Base-by-base conservation (phyloP, 2,329 filamentous ascomycete species). In the Fusarium caatingaense region DNA sequence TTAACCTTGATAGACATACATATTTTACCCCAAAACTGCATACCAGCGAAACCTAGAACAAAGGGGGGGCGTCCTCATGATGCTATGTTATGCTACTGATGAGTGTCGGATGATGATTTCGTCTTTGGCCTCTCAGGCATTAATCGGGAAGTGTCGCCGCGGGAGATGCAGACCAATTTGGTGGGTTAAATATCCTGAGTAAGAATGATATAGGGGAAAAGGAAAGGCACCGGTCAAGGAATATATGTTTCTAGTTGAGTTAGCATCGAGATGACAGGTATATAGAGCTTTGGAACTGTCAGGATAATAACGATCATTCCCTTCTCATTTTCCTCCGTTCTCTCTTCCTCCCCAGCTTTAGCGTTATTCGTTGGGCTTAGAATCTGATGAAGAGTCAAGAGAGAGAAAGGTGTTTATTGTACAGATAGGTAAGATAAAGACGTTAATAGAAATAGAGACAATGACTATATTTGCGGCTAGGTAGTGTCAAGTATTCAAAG, bases 361-460 rank as follows among this genome's bases (percentile, higher is more conserved):
- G 9, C 9, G 9, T 6, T 16, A 37, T 37, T 18, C 9, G 0
- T 1, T 16, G 3, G 32, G 1, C 11, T 6, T 3, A 0, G 32
- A 37, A 11, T 11, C 16, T 4, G 32, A 18, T 37, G 18, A 5
- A 18, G 32, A 18, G 32, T 16, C 1, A 1, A 1, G 5, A 5
- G 32, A 34, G 16, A 34, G 3, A 34, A 11, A 18, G 16, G 8
- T 10, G 2, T 9, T 1, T 9, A 27, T 1, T 9, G 11, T 34
- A 34, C 3, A 0, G 18, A 11, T 11, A 37, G 0, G 32, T 37
- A 37, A 3, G 5, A 37, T 37, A 18, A 37, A 0, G 9, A 18
- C 16, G 5, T 11, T 37, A 0, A 18, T 6, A 37, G 16, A 37
- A 37, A 11, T 18, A 37, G 0, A 6, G 32, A 3, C 9, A 37